phyloP scores from a whole-genome alignment of 2,329 filamentous ascomycete species.

The Aspergillus neoniger region DNA sequence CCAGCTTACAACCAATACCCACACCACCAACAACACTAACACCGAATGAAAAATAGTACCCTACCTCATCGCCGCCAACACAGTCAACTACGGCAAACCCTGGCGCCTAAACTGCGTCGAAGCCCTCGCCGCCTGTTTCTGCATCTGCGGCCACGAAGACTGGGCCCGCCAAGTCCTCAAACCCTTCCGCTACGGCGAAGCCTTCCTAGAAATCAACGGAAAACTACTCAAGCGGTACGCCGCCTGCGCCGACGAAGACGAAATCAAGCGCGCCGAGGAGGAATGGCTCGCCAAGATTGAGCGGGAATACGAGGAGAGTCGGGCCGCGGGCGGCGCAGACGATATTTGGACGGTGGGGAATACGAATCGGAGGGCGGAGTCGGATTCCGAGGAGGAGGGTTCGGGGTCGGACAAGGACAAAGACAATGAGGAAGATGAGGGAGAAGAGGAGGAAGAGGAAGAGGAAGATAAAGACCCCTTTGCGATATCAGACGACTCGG shows the following conservation, averaged over 20 bases:
- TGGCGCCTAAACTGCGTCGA: constrained; percentile 96
- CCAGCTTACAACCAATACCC: neutral
- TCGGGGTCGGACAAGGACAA: constrained; percentile 50
- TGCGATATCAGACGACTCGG: constrained; percentile 74
- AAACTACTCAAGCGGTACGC: constrained; percentile 82
- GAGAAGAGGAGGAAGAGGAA: constrained; percentile 47
- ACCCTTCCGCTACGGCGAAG: constrained; percentile 83
- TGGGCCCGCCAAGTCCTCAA: constrained; percentile 85
- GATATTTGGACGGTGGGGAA: constrained; percentile 91
- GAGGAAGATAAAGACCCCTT: constrained; percentile 65
- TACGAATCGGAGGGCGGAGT: constrained; percentile 65
- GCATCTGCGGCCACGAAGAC: constrained; percentile 85
- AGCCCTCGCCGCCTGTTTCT: constrained; percentile 87
- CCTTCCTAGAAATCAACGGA: constrained; percentile 89
- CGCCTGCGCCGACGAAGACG: constrained; percentile 76
- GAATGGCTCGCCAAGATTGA: constrained; percentile 90
- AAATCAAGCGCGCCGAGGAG: constrained; percentile 79
- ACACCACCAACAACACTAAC: neutral
- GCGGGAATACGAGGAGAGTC: constrained; percentile 79
- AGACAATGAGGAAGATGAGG: constrained; percentile 49
- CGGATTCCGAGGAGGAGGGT: constrained; percentile 55
- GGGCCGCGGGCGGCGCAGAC: constrained; percentile 56
- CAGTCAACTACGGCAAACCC: constrained; percentile 94
- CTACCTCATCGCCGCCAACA: constrained; percentile 94
- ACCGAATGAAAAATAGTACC: constrained; percentile 57